Base-by-base conservation (phyloP, 2,329 filamentous ascomycete species). In the Diaporthe eres region DNA sequence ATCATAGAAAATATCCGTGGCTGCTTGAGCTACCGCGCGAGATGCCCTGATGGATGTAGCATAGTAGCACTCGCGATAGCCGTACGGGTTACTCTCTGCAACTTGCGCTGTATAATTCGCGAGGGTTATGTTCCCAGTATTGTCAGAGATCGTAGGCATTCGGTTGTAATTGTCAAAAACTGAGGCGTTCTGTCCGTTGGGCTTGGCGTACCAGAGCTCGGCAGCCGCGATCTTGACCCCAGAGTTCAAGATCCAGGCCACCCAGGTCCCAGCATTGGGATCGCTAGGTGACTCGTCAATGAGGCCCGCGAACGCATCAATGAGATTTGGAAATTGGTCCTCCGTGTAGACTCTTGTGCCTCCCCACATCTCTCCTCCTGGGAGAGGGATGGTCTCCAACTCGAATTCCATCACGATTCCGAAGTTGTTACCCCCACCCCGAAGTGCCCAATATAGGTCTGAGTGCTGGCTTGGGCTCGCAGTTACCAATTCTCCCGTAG, bases 371-470 rank as follows among this genome's bases (percentile, higher is more conserved):
- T 81, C 44, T 17, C 82, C 83, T 10, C 80, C 74, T 1, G 76
- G 77, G 55, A 78, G 83, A 1, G 82, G 80, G 61, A 84, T 82
- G 0, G 85, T 85, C 17, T 81, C 80, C 19, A 88, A 79, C 31
- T 86, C 83, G 80, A 91, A 85, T 13, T 87, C 87, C 13, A 86
- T 84, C 6, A 92, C 88, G 5, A 92, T 84, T n/a, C 87, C 90
- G 77, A 89, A 92, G 63, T 87, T 91, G 47, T 88, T 89, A 3
- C 89, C 88, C 4, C 88, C 88, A 25, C 89, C 89, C 51, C 85
- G 84, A 1, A 91, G 83, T 2, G 89, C 90, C 88, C 89, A 91
- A 82, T 88, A 91, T 1, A 92, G 83, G 73, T 91, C 89, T 0
- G 84, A 75, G 74, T 91, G 84, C 28, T 86, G 78, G 3, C 82